Evolutionary conservation across 306 rosid species (phyloP).

Genomic region (Quercus agrifolia): DNA sequence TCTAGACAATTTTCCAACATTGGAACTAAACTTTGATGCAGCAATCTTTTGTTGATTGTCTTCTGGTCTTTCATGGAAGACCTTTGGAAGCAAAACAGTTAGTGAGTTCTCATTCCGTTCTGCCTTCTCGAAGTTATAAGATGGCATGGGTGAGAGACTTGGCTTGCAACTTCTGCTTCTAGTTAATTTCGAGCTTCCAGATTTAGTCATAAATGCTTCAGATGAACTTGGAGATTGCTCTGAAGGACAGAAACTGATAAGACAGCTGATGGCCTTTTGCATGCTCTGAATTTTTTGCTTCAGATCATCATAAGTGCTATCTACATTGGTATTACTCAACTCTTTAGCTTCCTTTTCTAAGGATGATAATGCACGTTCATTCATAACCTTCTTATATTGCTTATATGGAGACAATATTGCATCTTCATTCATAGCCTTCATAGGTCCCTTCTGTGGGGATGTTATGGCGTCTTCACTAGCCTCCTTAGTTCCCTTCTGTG

Average conservation of each 20-base stretch:
- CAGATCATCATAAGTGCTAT: constrained; percentile 29
- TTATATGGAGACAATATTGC: not conserved
- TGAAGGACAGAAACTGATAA: constrained; percentile 33
- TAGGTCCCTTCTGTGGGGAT: not conserved
- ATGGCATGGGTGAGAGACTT: constrained; percentile 23
- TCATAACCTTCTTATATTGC: not conserved
- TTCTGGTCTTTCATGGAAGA: constrained; percentile 18
- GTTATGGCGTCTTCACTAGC: not conserved
- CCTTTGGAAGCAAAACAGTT: constrained; percentile 22
- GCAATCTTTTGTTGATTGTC: constrained; percentile 17
- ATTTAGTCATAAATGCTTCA: constrained; percentile 17
- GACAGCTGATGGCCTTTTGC: constrained; percentile 42
- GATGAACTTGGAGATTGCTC: constrained; percentile 39
- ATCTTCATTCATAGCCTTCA: not conserved
- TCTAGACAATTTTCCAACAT: constrained; percentile 28
- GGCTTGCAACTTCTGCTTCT: constrained; percentile 57
- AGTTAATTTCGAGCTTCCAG: constrained; percentile 21
- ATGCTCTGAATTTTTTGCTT: constrained; percentile 35
- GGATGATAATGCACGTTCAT: constrained; percentile 18
- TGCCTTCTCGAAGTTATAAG: constrained; percentile 32
- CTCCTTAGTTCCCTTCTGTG: not conserved
- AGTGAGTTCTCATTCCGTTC: constrained; percentile 24
- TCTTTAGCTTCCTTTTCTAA: constrained; percentile 22
- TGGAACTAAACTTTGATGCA: constrained; percentile 26
- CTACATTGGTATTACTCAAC: constrained; percentile 17